Base-by-base conservation (phyloP, 116 monocot genomes). In the Posidonia oceanica region DNA sequence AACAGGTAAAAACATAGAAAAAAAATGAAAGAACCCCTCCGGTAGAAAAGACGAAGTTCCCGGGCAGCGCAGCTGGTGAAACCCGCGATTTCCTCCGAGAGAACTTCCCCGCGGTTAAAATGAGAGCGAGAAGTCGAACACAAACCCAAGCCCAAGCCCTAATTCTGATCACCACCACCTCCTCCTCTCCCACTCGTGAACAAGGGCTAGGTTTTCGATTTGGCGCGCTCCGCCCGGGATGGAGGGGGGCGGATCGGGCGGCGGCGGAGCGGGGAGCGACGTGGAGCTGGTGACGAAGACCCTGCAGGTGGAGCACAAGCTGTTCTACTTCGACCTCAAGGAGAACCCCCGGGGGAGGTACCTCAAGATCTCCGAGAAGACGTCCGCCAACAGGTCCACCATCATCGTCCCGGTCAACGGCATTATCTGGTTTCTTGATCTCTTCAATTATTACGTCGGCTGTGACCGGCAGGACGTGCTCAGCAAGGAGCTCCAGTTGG, bases 281-380 rank as follows among this genome's bases (percentile, higher is more conserved):
- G 80, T 82, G 69, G 94, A 94, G 77, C 75, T 94, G 73, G 69
- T 90, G 17, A 88, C 74, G 59, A 90, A 83, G 90, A 94, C 94
- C 64, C 84, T 94, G 38, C 94, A 94, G 69, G 87, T 94, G 62
- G 94, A 94, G 85, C 87, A 90, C 77, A 90, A 94, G 75, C 78
- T 94, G 36, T 94, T 90, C 75, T 94, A 90, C 73, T 94, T 94
- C 73, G 94, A 94, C 66, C 82, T 90, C 36, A 90, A 90, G 76
- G 90, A 94, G 80, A 94, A 94, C 63, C 87, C 94, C 3, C 74
- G 94, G 16, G 94, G 94, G 14, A 71, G 81, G 68, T 94, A 90
- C 71, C 82, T 94, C 37, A 94, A 94, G 87, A 94, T 94, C 67
- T 94, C 94, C 10, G 94, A 94, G 87, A 94, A 94, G 77, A 87